Evolutionary conservation across 1,139 yeast genomes (phyloP).

Genomic region (Protomyces inundatus): DNA sequence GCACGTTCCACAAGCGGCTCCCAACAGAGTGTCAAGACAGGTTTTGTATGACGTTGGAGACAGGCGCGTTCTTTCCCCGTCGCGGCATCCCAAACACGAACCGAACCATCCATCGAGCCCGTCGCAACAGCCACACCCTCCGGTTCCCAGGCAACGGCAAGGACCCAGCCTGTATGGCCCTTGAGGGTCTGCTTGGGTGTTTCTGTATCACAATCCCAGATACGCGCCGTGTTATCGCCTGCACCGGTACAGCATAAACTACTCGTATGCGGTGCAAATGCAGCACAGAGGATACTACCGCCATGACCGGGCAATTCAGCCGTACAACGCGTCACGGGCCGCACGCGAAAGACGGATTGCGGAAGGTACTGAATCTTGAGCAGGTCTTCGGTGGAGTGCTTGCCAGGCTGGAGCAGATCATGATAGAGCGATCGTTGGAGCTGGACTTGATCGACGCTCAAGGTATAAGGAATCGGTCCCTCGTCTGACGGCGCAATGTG

Average conservation of each 20-base stretch:
- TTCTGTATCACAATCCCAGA: conserved; percentile 96
- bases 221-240: conserved; percentile 94
- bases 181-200: conserved; percentile 74
- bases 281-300: conserved; percentile 82
- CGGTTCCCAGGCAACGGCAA: conserved; percentile 91
- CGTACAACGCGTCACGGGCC: conserved; percentile 82
- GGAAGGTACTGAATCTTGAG: conserved; percentile 90
- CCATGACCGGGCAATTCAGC: conserved; percentile 96
- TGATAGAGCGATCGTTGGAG: conserved; percentile 69
- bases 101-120: conserved; percentile 88
- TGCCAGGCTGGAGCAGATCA: conserved; percentile 78
- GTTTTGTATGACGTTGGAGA: conserved; percentile 74
- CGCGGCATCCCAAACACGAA: conserved; percentile 73
- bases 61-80: conserved; percentile 67
- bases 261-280: conserved; percentile 86
- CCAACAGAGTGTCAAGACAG: conserved; percentile 89
- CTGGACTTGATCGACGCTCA: conserved; percentile 53
- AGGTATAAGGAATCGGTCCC: conserved; percentile 87
- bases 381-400: conserved; percentile 87
- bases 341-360: conserved; percentile 87
- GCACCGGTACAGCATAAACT: conserved; percentile 85
- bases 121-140: conserved; percentile 89
- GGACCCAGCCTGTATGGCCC: conserved; percentile 92
- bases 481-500: conserved; percentile 49
- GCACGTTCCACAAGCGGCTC: conserved; percentile 84